Base-by-base conservation (phyloP, 441 rosid species). In the Gossypium laxum region DNA sequence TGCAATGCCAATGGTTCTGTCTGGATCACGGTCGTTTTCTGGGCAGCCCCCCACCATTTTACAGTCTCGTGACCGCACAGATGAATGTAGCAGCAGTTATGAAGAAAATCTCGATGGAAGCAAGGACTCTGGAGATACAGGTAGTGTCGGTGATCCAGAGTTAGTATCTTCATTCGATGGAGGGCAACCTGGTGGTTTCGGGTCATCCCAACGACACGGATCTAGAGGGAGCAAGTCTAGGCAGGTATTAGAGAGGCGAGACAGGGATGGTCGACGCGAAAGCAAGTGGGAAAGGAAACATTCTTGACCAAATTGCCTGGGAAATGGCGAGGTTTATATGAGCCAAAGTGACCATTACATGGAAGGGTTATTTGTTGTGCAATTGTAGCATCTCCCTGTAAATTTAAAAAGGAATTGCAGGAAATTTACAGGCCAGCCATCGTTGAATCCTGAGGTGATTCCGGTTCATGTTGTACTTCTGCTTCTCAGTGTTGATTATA, bases 221-320 rank as follows among this genome's bases (percentile, higher is more conserved):
- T 79, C 88, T 4, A 78, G 96, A 74, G 96, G 90, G 45, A 85
- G 84, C 83, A 91, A 87, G 84, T 84, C 92, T 1, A 85, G 90
- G 78, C 91, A 85, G 77, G 82, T 77, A 26, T 63, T 82, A 75
- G 92, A 89, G 69, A 81, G 92, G 72, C 83, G 88, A 80, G 97
- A 89, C 54, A 85, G 92, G 64, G 96, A 86, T 43, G 82, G 89
- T 15, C 79, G 91, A 76, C 88, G 92, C 0, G 94, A 89, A 78
- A 93, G 97, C 54, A 91, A 91, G 79, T 91, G 97, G 97, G 94
- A 89, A 81, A 83, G 92, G 58, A 91, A 91, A 79, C 93, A 88
- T 78, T 86, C 72, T 68, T 85, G 81, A 76, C 24, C 41, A 15
- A 71, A 5, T 26, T 59, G 28, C 50, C 17, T 7, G 54, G 18